Evolutionary conservation across 768 basidiomycete species (phyloP), one percentile per base, ranked within the genome.

Genomic region (Mrakia gelida): DNA sequence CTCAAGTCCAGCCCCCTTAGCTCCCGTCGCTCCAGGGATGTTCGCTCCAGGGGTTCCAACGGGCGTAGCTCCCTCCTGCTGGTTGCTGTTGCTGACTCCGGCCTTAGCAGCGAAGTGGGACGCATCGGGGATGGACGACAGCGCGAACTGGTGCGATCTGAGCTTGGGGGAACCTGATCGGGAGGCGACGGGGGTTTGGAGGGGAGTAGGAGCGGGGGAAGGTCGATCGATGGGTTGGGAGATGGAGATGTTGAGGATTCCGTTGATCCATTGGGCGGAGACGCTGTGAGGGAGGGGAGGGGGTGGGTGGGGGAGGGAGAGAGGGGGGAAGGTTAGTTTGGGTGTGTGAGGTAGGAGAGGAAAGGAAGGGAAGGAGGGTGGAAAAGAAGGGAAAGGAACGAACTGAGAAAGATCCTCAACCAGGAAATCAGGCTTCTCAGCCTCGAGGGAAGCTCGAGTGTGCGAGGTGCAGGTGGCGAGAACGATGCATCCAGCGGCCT

Each of bases 391-490:
- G 30, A 34, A 5, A 13, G 1, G 43, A 7, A 72, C 41, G 26
- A 26, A 62, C 76, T 84, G 81, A 15, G 83, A 83, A n/a, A 85
- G 80, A 70, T 84, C 83, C 67, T 83, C 82, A 61, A 85, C 84
- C 10, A 85, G 81, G 82, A 83, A 84, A 77, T 85, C 84, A 59
- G 84, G 84, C 79, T 83, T 81, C 79, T 85, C 84, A 75, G 82
- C 82, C 71, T 85, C 84, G 76, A 80, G 75, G 18, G 78, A 79
- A 61, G 88, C 87, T 26, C 89, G 86, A 34, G 87, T 82, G 75
- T 94, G 92, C 8, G 91, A 92, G 45, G 95, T 95, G 82, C 92
- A 92, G 1, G 95, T 92, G 0, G 91, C 95, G 21, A 96, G 87
- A 0, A 91, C 92, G 68, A 84, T 87, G 71, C 91, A 88, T 16